Evolutionary conservation across 306 rosid genomes (phyloP).

Genomic region (Ceratonia siliqua): DNA sequence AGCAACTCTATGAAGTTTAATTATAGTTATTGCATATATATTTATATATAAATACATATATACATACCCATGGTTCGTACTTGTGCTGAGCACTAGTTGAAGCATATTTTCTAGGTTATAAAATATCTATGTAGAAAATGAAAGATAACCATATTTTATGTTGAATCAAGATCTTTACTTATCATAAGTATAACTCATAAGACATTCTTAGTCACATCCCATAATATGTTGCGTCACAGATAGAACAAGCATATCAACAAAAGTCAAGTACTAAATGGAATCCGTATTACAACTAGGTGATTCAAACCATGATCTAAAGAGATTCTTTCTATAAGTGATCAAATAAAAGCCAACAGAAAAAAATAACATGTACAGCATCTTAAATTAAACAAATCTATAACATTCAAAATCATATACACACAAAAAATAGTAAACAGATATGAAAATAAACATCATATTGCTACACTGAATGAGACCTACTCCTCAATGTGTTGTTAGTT

Average conservation of each 20-base stretch:
- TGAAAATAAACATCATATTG: background rate
- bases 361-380: constrained; percentile 8
- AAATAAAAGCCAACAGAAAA: background rate
- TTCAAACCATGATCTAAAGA: background rate
- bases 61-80: no score
- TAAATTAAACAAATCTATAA: background rate
- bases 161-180: no score
- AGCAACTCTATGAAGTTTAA: background rate
- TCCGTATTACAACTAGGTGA: background rate
- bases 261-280: background rate
- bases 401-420: constrained; percentile 27
- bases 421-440: constrained; percentile 2
- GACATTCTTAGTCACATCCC: background rate
- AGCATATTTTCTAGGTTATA: no score
- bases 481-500: constrained; percentile 14
- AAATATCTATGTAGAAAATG: no score
- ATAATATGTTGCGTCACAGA: background rate
- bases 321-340: background rate
- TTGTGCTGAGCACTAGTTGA: no score
- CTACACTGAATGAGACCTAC: constrained; percentile 16
- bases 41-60: no score
- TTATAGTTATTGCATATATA: background rate
- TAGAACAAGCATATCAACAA: constrained; percentile 21
- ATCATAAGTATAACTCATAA: background rate
- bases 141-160: constrained; percentile 2